Evolutionary conservation across 306 rosid genomes (phyloP).

Genomic region (Gillenia trifoliata): DNA sequence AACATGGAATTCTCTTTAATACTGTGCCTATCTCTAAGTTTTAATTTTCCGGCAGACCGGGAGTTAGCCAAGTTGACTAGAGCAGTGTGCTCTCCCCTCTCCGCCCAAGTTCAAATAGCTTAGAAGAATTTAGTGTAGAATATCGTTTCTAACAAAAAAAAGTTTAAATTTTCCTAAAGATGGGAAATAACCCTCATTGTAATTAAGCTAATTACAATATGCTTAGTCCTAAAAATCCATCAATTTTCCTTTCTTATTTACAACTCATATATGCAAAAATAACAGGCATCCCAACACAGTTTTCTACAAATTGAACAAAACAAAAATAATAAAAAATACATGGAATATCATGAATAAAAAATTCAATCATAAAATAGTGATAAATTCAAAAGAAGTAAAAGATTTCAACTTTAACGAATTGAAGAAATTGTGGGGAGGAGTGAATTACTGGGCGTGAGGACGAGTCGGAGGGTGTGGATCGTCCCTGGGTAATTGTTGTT

Average conservation of each 20-base stretch:
- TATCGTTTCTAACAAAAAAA: not conserved
- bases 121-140: not conserved
- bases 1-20: not conserved
- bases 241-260: not conserved
- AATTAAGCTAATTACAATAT: not conserved
- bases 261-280: not conserved
- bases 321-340: not conserved
- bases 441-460: constrained; percentile 40
- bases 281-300: not conserved
- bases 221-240: not conserved
- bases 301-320: not conserved
- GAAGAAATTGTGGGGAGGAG: not conserved
- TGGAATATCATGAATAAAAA: not conserved
- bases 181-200: not conserved
- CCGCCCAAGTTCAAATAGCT: too few relatives aligned
- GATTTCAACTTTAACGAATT: not conserved
- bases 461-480: constrained; percentile 24
- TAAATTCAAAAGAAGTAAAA: not conserved
- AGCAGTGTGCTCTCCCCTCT: too few relatives aligned
- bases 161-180: not conserved
- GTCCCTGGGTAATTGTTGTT: not conserved
- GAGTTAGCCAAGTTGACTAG: too few relatives aligned
- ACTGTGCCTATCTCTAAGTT: not conserved
- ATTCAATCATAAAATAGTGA: not conserved
- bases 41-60: not conserved